These are phyloP conservation scores for Quercus wislizeni DNA, from an alignment of 306 rosid genomes.

Conservation along the genomic window DNA sequence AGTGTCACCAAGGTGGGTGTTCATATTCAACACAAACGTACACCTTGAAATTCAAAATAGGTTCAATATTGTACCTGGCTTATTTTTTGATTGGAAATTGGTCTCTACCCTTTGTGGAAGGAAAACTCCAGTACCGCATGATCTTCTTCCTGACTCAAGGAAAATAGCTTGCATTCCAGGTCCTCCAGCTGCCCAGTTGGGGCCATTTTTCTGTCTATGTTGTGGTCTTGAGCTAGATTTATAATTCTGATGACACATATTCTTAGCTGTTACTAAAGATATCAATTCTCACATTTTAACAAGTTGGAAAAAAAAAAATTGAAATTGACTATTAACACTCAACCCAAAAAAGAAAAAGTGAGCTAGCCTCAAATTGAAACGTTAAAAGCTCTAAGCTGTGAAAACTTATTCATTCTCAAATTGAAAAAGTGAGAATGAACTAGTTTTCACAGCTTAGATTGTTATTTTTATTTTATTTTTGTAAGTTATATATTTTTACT, in stretches of 20 bases:
- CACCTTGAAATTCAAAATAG: background rate
- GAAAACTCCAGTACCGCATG: conserved; percentile 83
- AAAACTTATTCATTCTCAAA: too few relatives aligned
- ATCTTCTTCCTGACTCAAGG: conserved; percentile 46
- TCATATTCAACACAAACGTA: background rate
- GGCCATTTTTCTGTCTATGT: conserved; percentile 25
- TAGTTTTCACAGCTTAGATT: too few relatives aligned
- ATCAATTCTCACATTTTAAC: background rate
- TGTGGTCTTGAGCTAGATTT: conserved; percentile 27
- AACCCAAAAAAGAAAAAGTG: too few relatives aligned
- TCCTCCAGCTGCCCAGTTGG: conserved; percentile 44
- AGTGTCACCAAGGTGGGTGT: too few relatives aligned
- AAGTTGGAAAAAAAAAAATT: background rate
- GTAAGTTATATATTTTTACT: too few relatives aligned
- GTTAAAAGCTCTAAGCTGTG: too few relatives aligned
- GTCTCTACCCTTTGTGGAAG: conserved; percentile 61
- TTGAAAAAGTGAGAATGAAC: too few relatives aligned
- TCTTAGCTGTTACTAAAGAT: background rate
- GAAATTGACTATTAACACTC: too few relatives aligned
- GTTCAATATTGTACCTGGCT: conserved; percentile 43
- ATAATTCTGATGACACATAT: conserved; percentile 14
- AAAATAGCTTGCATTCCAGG: conserved; percentile 80
- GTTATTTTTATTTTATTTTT: too few relatives aligned
- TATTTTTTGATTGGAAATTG: conserved; percentile 39
- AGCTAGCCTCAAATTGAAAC: too few relatives aligned